Base-by-base conservation (phyloP, 139 green algal species). In the Bryopsis sp. region DNA sequence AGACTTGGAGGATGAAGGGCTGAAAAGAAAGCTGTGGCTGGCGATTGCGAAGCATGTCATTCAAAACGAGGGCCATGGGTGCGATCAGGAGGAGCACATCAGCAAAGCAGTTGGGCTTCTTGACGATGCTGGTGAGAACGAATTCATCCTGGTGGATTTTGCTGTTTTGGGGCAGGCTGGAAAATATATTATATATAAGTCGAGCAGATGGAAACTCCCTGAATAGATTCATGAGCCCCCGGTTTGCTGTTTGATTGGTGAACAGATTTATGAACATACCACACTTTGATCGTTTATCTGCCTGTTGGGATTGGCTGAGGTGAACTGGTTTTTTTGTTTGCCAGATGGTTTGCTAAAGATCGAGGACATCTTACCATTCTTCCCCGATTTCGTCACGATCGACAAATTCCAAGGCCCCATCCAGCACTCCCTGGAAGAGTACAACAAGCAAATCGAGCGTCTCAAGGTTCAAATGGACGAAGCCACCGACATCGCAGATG, bases 351-450 rank as follows among this genome's bases (percentile, higher is more conserved):
- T 91, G 66, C 74, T 98, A 2, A 87, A 89, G 66, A 93, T 97
- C 29, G 93, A 98, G 74, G 93, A 98, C 83, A 83, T 98, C 36
- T 81, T 98, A 46, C 92, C 92, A 0, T 89, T 98, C 61, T 98
- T 98, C 76, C 93, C 93, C 1, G 89, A 96, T 72, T 97, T 97
- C 82, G 86, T 93, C 29, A 81, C 89, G 38, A 97, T 98, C 29
- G 93, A 95, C 59, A 83, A 89, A 69, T 98, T 98, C 81, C 94
- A 96, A 73, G 87, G 86, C 3, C 83, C 87, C 57, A 90, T 96
- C 68, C 90, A 88, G 72, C 70, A 81, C 58, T 87, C 80, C 26
- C 78, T 97, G 64, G 84, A 96, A 78, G 76, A 85, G 3, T 97
- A 97, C 80, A 95, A 90, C 70, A 61, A 60, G 32, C 81, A 90